Base-by-base conservation (phyloP, 1,284 basidiomycete species). In the Leccinum subrobustum region DNA sequence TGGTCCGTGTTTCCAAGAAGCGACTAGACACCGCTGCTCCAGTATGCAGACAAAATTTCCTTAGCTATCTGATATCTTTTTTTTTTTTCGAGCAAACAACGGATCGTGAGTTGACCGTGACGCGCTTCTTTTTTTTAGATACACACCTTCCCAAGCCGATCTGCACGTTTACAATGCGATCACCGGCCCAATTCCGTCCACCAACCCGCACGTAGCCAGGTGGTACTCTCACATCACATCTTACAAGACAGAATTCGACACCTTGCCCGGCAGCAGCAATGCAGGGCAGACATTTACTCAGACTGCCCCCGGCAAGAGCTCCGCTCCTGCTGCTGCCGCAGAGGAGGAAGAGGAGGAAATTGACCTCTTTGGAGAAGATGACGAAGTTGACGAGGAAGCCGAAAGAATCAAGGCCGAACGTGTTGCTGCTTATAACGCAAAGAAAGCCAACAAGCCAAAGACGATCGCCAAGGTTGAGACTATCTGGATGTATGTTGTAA, bases 1-100 rank as follows among this genome's bases (percentile, higher is more conserved):
- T 95, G 93, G 93, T 96, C 93, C 93, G 93, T 95, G 94, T 96
- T 96, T 94, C 93, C 88, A 91, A 96, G 93, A 89, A 87, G 92
- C 90, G 94, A 91, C 83, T 93, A 96, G 93, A 96, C 92, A 92
- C 86, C 94, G 90, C 91, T 89, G 85, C 79, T 82, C 80, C 79
- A 83, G 75, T 76, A 81, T 93, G 92, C 89, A 81, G 92, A 94
- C 69, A 91, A 74, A 72, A 68, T 64, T 81, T 83, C 84, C 92
- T 86, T 93, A 90, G 92, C 90, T 76, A 74, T 88, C 95, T 96
- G 95, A 96, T 75, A 67, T 68, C 65, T 35, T 64, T 35, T 64
- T 54, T 23, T 27, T 29, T 63, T 56, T 54, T 60, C 23, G 25
- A 42, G 25, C n/a, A 35, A 60, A 29, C 33, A 47, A 54, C 55